These are phyloP conservation scores for Xylariales sp. DNA, from an alignment of 2,329 filamentous ascomycete genomes.

Conservation along the genomic window DNA sequence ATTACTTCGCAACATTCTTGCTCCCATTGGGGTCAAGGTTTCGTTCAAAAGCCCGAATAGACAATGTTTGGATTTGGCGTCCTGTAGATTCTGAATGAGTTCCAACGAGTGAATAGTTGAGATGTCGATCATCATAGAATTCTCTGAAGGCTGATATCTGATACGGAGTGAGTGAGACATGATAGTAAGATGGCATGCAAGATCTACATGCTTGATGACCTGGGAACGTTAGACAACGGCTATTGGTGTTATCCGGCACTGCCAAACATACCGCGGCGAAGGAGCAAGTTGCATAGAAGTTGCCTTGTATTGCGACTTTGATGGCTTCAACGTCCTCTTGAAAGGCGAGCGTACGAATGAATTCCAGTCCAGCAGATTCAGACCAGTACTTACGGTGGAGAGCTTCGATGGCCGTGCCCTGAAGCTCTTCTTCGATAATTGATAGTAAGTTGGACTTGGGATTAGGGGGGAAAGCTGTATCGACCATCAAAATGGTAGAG, in stretches of 20 bases:
- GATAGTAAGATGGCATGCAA: conserved; percentile 64
- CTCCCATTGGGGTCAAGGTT: conserved; percentile 84
- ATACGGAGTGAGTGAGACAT: conserved; percentile 77
- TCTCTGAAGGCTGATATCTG: conserved; percentile 80
- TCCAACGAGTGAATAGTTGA: conserved; percentile 84
- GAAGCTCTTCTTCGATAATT: conserved; percentile 68
- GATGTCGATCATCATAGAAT: conserved; percentile 93
- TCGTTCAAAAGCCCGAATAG: conserved; percentile 82
- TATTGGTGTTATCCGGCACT: neutral
- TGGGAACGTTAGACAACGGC: conserved; percentile 30
- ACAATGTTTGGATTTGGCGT: conserved; percentile 72
- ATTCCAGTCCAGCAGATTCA: conserved; percentile 70
- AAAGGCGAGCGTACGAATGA: conserved; percentile 75
- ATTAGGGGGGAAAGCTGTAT: conserved; percentile 60
- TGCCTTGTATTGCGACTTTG: conserved; percentile 74
- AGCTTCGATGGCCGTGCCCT: conserved; percentile 55
- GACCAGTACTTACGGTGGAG: conserved; percentile 81
- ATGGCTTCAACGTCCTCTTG: conserved; percentile 74
- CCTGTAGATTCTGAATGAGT: conserved; percentile 80
- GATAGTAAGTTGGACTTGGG: conserved; percentile 68
- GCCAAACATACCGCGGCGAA: conserved; percentile 68
- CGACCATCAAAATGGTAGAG: conserved; percentile 72
- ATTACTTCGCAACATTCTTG: conserved; percentile 75
- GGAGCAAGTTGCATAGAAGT: conserved; percentile 79
- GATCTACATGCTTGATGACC: conserved; percentile 77